Base-by-base conservation (phyloP, 495 filamentous ascomycete genomes). In the Parachaetomium inaequale region DNA sequence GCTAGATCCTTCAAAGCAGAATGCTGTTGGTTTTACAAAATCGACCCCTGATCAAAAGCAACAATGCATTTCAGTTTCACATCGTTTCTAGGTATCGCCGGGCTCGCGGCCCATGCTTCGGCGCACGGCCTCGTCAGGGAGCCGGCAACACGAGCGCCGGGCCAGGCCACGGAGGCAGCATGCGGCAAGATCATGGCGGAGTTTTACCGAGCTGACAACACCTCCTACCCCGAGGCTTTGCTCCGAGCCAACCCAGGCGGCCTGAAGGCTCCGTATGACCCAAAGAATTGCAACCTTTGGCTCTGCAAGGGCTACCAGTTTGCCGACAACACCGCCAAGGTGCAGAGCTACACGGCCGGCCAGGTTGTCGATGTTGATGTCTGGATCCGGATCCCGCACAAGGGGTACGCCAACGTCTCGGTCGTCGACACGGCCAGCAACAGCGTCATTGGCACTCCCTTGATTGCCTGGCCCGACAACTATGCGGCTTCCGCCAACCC, bases 271-370 rank as follows among this genome's bases (percentile, higher is more conserved):
- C 84, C 83, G 67, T 88, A 84, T 79, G 74, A 87, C 66, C 73
- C 78, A 43, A 75, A 74, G 11, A 76, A 75, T 46, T 90, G 88
- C 76, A 80, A 88, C 72, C 73, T 87, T 51, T 89, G 78, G 75
- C 79, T 88, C 15, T 90, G 88, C 86, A 87, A 85, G 68, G 88
- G 88, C 53, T 83, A 83, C 74, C 84, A 90, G 73, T 89, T 84
- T 72, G 85, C 66, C 61, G 88, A 90, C 79, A 88, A 90, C 81
- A 80, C 68, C 47, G 86, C 74, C 64, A 85, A 88, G 66, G 81
- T 89, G 42, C 79, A 87, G 66, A 74, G 70, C 19, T 89, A 86
- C 76, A 80, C 73, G 10, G 71, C 83, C 4, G 87, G 87, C 40
- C 73, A 90, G 68, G 78, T 73, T 7, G 76, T 91, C 62, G 74